Base-by-base conservation (phyloP, 352 stramenopile species). In the Pythium pyrilobum region DNA sequence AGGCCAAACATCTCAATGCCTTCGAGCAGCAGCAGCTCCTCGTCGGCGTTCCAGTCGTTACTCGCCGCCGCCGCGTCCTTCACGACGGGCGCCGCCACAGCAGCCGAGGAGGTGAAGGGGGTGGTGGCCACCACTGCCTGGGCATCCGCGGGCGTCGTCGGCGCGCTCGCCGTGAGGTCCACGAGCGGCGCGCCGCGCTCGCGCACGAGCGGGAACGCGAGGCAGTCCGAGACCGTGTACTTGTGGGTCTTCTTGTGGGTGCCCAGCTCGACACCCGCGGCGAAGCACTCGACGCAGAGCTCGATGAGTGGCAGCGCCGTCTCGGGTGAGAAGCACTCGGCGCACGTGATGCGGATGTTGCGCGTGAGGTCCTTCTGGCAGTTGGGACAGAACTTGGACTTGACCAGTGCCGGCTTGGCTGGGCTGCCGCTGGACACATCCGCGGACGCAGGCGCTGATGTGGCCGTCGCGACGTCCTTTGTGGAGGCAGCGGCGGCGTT, bases 241-340 rank as follows among this genome's bases (percentile, higher is more conserved):
- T 51, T 59, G 60, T 95, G 84, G 42, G 53, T 79, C 65, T 90
- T 90, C 62, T 89, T 88, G 66, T 95, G 84, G 50, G 70, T 73
- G 28, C 78, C 77, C 53, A 91, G 66, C 65, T 95, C 82, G 8
- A 72, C 73, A 13, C 87, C 81, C 27, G 90, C 81, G 25, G 81
- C 81, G 47, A 99, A 98, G 66, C 96, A 99, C 64, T 98, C 93
- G 62, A 98, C 76, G 63, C 96, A 99, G 3, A 98, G 70, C 63
- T 91, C 84, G n/a, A 87, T 68, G 23, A 85, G 62, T n/a, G 68
- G 71, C 32, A 72, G 66, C 51, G 69, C 41, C 36, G 69, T 63
- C 38, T 23, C 45, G 15, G 60, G 37, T 13, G 65, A 50, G 4
- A 66, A 27, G 57, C 84, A 94, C 62, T 94, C 84, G 52, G 73